These are phyloP conservation scores for Trichoderma guizhouense DNA, from an alignment of 2,329 filamentous ascomycete species.

Conservation along the genomic window DNA sequence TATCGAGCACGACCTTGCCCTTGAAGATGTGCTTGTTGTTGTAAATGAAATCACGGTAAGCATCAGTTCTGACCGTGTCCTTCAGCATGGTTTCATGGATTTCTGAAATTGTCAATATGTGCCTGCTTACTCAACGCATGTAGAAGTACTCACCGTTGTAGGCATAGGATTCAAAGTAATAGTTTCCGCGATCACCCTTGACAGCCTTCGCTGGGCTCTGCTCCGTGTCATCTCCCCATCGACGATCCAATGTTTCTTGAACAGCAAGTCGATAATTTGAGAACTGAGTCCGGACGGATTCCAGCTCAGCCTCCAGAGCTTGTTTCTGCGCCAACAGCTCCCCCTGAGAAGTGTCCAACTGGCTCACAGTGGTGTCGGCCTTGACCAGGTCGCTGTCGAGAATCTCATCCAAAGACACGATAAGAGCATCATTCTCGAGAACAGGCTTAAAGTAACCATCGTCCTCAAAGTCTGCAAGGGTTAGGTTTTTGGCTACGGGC, in stretches of 20 bases:
- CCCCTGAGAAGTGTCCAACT: constrained; percentile 28
- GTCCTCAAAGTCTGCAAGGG: constrained; percentile 62
- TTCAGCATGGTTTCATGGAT: constrained; percentile 98
- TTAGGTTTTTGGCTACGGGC: constrained; percentile 55
- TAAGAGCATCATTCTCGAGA: constrained; percentile 81
- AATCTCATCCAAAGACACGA: constrained; percentile 79
- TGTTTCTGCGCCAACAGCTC: constrained; percentile 48
- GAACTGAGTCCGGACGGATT: constrained; percentile 58
- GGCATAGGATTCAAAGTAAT: constrained; percentile 62
- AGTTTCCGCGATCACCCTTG: constrained; percentile 34
- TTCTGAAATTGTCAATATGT: constrained; percentile 44
- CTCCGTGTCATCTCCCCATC: constrained; percentile 57
- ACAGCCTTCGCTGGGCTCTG: constrained; percentile 25
- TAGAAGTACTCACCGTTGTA: constrained; percentile 48
- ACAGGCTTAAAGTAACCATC: constrained; percentile 81
- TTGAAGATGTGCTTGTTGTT: constrained; percentile 83
- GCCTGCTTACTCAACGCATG: not conserved
- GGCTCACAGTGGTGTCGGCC: constrained; percentile 22
- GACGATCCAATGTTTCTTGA: constrained; percentile 62
- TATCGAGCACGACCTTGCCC: constrained; percentile 83
- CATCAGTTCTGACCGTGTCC: constrained; percentile 80
- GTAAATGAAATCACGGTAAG: constrained; percentile 94
- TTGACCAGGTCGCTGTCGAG: constrained; percentile 49
- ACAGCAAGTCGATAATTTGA: constrained; percentile 63
- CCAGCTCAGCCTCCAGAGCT: constrained; percentile 59